Evolutionary conservation across 2,329 filamentous ascomycete genomes (phyloP), one percentile per base, ranked within the genome.

Genomic region (Penicillium oxalicum): DNA sequence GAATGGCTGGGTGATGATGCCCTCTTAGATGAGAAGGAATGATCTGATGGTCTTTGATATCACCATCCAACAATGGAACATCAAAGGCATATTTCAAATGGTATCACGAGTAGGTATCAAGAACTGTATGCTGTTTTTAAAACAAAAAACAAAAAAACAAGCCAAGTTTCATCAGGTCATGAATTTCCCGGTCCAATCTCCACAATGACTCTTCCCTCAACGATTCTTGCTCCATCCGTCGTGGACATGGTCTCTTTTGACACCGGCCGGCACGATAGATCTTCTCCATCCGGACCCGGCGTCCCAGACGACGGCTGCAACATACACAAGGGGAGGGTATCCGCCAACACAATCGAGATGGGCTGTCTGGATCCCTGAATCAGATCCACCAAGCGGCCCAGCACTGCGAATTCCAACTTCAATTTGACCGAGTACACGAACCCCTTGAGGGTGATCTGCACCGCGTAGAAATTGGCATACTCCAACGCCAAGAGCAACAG

Each of bases 381-480:
- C n/a, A 67, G 58, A 49, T 69, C 63, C 12, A 75, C 70, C 3
- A 76, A 59, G 33, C 69, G 67, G 27, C 78, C 69, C 8, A 83
- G 66, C 36, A 83, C 74, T 12, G 77, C 74, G 52, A 76, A 75
- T 61, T 82, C 80, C n/a, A 80, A 70, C 51, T 79, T 78, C 36
- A 79, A 67, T 35, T 68, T 68, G 24, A 68, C 50, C 54, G 64
- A 67, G 51, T 68, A 67, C 11, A 68, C 48, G 40, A 71, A 69
- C 9, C 67, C 66, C 55, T 74, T 73, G 32, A 70, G 60, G 4
- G 64, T 68, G 12, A 67, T 69, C 53, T 74, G 70, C 13, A 72
- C 54, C 3, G 65, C 61, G 34, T 70, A 71, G 18, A 73, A 62
- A 47, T 67, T 62, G 34, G 69, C 69, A 55, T 71, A 72, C 33